Conservation (phyloP, 192 early-diverging fungal genomes). For the Coemansia javaensis region DNA sequence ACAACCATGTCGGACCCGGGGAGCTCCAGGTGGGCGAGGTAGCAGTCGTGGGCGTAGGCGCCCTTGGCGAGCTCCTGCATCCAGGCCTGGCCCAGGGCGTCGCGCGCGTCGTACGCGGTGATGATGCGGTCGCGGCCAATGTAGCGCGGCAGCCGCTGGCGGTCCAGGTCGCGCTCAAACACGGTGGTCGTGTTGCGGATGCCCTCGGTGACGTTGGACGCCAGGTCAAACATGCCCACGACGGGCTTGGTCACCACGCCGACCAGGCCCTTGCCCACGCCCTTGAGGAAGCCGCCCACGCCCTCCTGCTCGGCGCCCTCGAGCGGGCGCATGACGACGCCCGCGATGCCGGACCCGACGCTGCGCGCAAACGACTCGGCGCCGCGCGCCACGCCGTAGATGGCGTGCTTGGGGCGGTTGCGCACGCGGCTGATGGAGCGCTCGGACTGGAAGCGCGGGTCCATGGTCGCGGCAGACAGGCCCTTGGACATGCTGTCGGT, state of each 20-base stretch:
- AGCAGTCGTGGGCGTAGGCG: slow-evolving; percentile 73
- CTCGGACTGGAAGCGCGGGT: slow-evolving; percentile 81
- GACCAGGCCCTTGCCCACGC: slow-evolving; percentile 89
- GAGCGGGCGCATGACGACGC: slow-evolving; percentile 81
- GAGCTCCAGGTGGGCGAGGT: slow-evolving; percentile 81
- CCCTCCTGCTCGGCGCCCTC: slow-evolving; percentile 87
- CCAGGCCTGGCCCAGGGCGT: slow-evolving; percentile 84
- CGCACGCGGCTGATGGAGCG: slow-evolving; percentile 72
- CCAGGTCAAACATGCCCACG: slow-evolving; percentile 92
- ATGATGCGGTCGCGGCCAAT: slow-evolving; percentile 84
- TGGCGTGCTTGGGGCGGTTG: slow-evolving; percentile 86
- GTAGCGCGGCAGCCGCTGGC: slow-evolving; percentile 79
- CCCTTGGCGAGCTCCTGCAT: slow-evolving; percentile 76
- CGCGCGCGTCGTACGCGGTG: slow-evolving; percentile 63
- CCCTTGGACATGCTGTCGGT: slow-evolving; percentile 97
- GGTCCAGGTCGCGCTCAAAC: slow-evolving; percentile 76
- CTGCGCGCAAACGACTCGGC: slow-evolving; percentile 78
- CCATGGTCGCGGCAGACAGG: slow-evolving; percentile 90
- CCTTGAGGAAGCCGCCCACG: slow-evolving; percentile 90
- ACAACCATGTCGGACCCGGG: slow-evolving; percentile 80
- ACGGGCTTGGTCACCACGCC: slow-evolving; percentile 94
- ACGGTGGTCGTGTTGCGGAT: slow-evolving; percentile 94
- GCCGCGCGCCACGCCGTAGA: slow-evolving; percentile 83
- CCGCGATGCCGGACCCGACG: slow-evolving; percentile 80
- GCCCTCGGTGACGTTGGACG: slow-evolving; percentile 87